Evolutionary conservation across 2,329 filamentous ascomycete species (phyloP).

Genomic region (Samsoniella hepiali): DNA sequence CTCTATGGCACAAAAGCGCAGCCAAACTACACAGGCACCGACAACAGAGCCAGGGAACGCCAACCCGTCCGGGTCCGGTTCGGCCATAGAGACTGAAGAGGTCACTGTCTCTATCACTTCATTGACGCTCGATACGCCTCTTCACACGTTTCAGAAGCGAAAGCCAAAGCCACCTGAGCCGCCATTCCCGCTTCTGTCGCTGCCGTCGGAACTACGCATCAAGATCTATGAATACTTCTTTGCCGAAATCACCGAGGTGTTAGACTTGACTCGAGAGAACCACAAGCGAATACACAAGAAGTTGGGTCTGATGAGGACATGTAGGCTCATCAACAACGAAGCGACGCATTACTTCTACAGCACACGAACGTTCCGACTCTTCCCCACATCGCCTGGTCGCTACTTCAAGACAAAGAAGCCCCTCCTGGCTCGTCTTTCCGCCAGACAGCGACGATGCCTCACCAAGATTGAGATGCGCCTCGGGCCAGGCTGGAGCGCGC

Average conservation of each 20-base stretch:
- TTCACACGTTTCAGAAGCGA: conserved; percentile 29
- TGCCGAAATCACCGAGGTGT: conserved; percentile 46
- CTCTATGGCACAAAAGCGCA: conserved; percentile 28
- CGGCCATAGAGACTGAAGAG: conserved; percentile 41
- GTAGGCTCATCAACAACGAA: conserved; percentile 59
- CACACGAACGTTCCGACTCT: conserved; percentile 60
- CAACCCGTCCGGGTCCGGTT: conserved; percentile 35
- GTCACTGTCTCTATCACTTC: conserved; percentile 40
- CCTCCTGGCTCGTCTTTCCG: conserved; percentile 62
- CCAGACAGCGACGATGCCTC: conserved; percentile 57
- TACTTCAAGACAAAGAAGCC: conserved; percentile 74
- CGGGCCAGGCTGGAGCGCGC: conserved; percentile 69
- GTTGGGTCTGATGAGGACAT: conserved; percentile 60
- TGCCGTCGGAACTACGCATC: conserved; percentile 68
- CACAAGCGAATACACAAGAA: conserved; percentile 58
- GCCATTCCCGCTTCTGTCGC: conserved; percentile 62
- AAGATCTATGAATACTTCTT: conserved; percentile 67
- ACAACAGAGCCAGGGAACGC: conserved; percentile 20
- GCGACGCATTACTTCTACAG: conserved; percentile 65
- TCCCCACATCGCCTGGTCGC: conserved; percentile 60
- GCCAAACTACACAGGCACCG: conserved; percentile 12
- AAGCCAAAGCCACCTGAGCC: conserved; percentile 35
- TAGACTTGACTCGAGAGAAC: conserved; percentile 67
- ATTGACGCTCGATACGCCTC: conserved; percentile 41
- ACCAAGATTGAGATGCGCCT: conserved; percentile 66